A percentile compares a stretch with the other conserved stretches of the same genome.
phyloP scores from a whole-genome alignment of 495 filamentous ascomycete genomes.

The Neurospora sp. region DNA sequence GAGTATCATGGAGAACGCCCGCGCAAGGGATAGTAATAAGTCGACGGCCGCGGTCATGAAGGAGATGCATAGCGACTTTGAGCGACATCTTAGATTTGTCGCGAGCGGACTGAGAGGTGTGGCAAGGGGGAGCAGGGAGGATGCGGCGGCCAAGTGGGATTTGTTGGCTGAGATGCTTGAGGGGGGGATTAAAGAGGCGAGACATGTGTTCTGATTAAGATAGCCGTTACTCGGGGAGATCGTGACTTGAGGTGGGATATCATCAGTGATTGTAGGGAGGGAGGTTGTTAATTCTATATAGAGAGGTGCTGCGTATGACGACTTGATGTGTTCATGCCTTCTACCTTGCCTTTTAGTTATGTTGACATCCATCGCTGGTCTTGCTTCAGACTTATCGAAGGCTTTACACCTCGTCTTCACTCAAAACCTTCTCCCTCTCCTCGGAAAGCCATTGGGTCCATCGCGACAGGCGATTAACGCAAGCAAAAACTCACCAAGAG shows the following conservation, averaged over 20 bases:
- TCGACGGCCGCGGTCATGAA: constrained; percentile 29
- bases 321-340: not conserved
- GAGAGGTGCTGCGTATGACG: not conserved
- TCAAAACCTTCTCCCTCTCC: not conserved
- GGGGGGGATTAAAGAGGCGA: constrained; percentile 29
- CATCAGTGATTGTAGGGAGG: not conserved
- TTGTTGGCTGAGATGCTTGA: constrained; percentile 50
- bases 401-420: not conserved
- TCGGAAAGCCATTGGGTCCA: not conserved
- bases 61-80: constrained; percentile 38
- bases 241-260: not conserved
- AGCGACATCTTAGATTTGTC: constrained; percentile 44
- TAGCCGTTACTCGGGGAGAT: not conserved
- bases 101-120: constrained; percentile 44
- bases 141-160: constrained; percentile 44
- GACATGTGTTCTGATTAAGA: not conserved
- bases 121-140: constrained; percentile 46
- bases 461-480: not conserved
- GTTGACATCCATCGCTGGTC: too few species aligned
- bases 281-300: not conserved
- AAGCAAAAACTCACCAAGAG: not conserved
- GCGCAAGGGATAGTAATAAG: constrained; percentile 8
- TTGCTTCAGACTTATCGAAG: too few species aligned
- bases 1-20: not conserved
- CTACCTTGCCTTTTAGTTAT: too few species aligned